Conservation (phyloP, 331 rosid species). For the Rosa hybrid region DNA sequence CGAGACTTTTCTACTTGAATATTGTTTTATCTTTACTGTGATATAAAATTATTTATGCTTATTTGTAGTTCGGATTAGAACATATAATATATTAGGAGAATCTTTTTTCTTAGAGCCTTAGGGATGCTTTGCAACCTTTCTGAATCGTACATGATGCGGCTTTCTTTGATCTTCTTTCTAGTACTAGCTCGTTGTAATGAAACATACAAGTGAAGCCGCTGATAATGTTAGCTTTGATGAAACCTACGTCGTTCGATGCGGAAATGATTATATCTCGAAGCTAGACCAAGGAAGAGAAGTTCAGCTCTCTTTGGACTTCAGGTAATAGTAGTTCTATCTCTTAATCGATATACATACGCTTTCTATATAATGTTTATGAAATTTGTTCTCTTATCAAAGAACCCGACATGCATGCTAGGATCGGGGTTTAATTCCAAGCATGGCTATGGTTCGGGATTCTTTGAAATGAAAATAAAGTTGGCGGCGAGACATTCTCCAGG, state of each 20-base stretch:
- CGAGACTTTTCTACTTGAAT: not conserved
- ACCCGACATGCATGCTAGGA: not conserved
- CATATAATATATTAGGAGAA: not conserved
- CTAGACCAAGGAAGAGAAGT: conserved; percentile 16
- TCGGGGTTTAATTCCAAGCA: conserved; percentile 22
- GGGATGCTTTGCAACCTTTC: too few species aligned
- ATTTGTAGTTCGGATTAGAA: not conserved
- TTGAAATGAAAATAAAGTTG: conserved; percentile 3
- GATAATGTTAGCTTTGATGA: conserved; percentile 6
- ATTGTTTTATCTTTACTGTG: too few species aligned
- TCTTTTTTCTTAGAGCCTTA: not conserved
- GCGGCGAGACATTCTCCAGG: not conserved
- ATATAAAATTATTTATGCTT: not conserved
- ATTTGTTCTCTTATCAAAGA: not conserved
- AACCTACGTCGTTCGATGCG: conserved; percentile 10
- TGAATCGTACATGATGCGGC: not conserved
- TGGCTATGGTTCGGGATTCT: conserved; percentile 25
- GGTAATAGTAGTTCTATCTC: not conserved
- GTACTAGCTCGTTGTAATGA: not conserved
- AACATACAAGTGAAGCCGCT: not conserved
- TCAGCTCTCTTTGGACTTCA: conserved; percentile 21
- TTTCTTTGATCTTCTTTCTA: not conserved
- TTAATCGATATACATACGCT: not conserved
- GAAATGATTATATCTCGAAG: conserved; percentile 16
- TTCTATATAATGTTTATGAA: too few species aligned